Conservation (phyloP, 192 early-diverging fungal species). For the Mycoemilia scoparia region DNA sequence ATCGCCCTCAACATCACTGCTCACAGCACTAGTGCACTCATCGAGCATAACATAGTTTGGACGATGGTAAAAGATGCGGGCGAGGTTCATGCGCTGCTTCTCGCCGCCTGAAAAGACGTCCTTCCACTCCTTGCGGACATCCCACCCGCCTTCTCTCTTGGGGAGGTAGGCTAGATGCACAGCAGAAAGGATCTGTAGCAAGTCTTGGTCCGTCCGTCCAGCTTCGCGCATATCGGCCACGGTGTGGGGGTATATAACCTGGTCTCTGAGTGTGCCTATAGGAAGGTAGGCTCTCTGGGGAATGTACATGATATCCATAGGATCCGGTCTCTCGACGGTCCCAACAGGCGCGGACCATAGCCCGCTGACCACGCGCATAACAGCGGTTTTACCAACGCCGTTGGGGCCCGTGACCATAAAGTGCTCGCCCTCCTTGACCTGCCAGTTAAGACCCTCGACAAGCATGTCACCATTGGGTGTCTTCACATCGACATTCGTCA, state of each 20-base stretch:
- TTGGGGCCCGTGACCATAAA: slow-evolving; percentile 89
- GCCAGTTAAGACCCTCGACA: slow-evolving; percentile 65
- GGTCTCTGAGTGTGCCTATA: slow-evolving; percentile 83
- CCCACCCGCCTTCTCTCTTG: slow-evolving; percentile 73
- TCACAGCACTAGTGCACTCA: slow-evolving; percentile 80
- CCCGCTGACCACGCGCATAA: slow-evolving; percentile 90
- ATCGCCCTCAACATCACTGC: slow-evolving; percentile 82
- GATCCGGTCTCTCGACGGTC: slow-evolving; percentile 48
- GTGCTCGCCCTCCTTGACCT: slow-evolving; percentile 79
- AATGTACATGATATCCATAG: slow-evolving; percentile 85
- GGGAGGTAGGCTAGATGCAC: slow-evolving; percentile 75
- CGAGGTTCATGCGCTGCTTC: slow-evolving; percentile 87
- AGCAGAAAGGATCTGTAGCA: slow-evolving; percentile 60
- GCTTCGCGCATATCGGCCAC: slow-evolving; percentile 60
- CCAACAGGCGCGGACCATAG: slow-evolving; percentile 89
- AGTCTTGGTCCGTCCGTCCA: slow-evolving; percentile 63
- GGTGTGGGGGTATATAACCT: slow-evolving; percentile 95
- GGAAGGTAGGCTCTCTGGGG: slow-evolving; percentile 92
- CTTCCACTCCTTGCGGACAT: slow-evolving; percentile 77
- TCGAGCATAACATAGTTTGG: slow-evolving; percentile 91
- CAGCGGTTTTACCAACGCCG: slow-evolving; percentile 77
- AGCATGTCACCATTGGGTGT: slow-evolving; percentile 80
- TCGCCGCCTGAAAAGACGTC: slow-evolving; percentile 91
- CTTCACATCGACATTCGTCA: slow-evolving; percentile 78
- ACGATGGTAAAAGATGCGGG: slow-evolving; percentile 86